phyloP scores from a whole-genome alignment of 2,329 filamentous ascomycete genomes.

The Incumbomyces lentus region DNA sequence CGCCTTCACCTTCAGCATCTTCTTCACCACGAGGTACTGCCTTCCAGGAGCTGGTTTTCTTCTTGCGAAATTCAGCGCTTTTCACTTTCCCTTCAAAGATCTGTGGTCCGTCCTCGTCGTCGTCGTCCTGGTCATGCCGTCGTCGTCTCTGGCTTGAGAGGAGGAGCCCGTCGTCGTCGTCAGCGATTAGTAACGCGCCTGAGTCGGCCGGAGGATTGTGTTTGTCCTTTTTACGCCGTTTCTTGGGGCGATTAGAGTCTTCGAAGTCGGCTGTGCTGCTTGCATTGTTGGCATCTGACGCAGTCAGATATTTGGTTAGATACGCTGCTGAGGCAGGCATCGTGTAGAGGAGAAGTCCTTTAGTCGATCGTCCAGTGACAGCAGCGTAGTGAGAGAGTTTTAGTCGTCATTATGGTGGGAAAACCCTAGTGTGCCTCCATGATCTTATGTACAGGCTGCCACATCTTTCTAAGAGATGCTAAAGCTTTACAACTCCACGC shows the following conservation, averaged over 20 bases:
- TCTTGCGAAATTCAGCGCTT: constrained; percentile 51
- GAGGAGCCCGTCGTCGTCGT: constrained; percentile 27
- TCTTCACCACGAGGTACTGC: constrained; percentile 39
- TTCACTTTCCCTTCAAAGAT: constrained; percentile 21
- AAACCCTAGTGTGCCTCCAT: too few species aligned
- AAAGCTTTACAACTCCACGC: too few species aligned
- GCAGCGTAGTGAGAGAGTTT: too few species aligned
- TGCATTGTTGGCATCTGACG: neutral
- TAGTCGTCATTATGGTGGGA: too few species aligned
- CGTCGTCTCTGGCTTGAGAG: constrained; percentile 26
- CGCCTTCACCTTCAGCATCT: constrained; percentile 35
- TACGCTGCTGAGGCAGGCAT: constrained; percentile 7
- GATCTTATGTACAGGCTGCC: too few species aligned
- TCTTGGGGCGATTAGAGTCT: constrained; percentile 38
- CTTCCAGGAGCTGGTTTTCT: constrained; percentile 67
- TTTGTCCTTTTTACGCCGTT: constrained; percentile 45
- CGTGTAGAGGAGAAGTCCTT: neutral
- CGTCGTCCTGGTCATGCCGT: constrained; percentile 22
- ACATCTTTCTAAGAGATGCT: too few species aligned
- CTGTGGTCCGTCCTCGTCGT: constrained; percentile 27
- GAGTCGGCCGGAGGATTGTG: constrained; percentile 34
- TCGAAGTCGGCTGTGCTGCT: constrained; percentile 12
- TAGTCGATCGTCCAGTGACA: too few species aligned
- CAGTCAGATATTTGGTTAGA: constrained; percentile 7
- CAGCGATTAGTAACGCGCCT: constrained; percentile 30